Conservation (phyloP, 495 filamentous ascomycete genomes). For the Articulospora tetracladia region DNA sequence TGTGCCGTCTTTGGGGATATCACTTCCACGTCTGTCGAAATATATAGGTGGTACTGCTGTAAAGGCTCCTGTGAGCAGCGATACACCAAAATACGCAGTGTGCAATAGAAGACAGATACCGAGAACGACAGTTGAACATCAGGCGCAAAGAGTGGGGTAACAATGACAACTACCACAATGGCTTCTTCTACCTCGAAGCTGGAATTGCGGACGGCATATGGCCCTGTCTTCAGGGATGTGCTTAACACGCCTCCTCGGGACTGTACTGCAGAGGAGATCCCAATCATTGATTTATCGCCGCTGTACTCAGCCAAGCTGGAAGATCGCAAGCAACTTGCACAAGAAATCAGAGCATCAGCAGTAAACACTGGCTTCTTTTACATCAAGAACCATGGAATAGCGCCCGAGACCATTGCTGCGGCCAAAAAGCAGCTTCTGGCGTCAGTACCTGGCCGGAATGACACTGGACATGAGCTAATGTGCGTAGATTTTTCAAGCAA, state of each 20-base stretch:
- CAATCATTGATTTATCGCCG: constrained; percentile 45
- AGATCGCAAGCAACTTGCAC: constrained; percentile 36
- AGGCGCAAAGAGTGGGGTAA: not conserved
- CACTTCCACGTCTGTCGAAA: not conserved
- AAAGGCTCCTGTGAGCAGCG: too few relatives aligned
- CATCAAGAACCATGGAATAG: constrained; percentile 50
- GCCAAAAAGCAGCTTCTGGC: constrained; percentile 34
- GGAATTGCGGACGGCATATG: constrained; percentile 36
- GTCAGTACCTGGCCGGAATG: constrained; percentile 7
- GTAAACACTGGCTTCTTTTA: constrained; percentile 53
- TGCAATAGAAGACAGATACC: too few relatives aligned
- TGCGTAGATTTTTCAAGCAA: constrained; percentile 40
- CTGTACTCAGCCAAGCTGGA: constrained; percentile 35
- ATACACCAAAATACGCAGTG: too few relatives aligned
- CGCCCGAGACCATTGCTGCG: constrained; percentile 37
- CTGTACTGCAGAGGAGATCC: constrained; percentile 51
- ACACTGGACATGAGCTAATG: not conserved
- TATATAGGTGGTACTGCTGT: not conserved
- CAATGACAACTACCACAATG: constrained; percentile 7
- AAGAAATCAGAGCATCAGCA: constrained; percentile 37
- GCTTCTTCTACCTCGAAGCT: constrained; percentile 33
- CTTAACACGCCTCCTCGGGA: constrained; percentile 32
- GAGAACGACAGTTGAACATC: too few relatives aligned
- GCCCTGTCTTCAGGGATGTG: constrained; percentile 37
- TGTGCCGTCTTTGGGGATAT: not conserved